Evolutionary conservation across 2,329 filamentous ascomycete genomes (phyloP).

Genomic region (Trichoderma polysporum): DNA sequence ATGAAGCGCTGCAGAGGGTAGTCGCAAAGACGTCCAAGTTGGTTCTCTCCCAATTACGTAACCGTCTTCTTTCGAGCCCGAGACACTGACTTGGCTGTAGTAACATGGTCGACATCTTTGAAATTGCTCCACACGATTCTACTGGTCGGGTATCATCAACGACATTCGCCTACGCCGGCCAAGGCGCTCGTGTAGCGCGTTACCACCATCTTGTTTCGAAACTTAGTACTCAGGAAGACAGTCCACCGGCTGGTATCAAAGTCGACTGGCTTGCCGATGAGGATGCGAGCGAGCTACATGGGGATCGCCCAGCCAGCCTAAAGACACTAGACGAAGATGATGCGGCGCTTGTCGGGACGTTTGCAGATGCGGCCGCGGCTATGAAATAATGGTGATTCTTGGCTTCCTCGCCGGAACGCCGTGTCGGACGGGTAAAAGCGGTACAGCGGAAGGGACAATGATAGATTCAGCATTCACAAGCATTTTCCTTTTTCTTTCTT

Average conservation of each 20-base stretch:
- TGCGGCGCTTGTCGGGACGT: constrained; percentile 56
- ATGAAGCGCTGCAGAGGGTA: constrained; percentile 62
- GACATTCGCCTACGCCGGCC: constrained; percentile 51
- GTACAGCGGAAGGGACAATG: background rate
- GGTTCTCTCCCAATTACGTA: constrained; percentile 25
- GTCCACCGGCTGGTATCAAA: constrained; percentile 43
- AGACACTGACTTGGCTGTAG: constrained; percentile 38
- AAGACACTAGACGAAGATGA: constrained; percentile 37
- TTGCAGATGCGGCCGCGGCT: constrained; percentile 58
- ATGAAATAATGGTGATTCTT: constrained; percentile 38
- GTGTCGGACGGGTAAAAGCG: background rate
- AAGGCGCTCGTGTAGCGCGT: constrained; percentile 55
- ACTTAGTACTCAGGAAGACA: constrained; percentile 49
- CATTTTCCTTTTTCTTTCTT: background rate
- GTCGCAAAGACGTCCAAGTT: constrained; percentile 66
- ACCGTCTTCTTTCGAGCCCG: background rate
- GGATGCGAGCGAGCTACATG: constrained; percentile 47
- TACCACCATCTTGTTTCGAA: constrained; percentile 64
- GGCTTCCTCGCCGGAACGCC: background rate
- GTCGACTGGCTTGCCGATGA: constrained; percentile 58
- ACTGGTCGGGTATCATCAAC: constrained; percentile 36
- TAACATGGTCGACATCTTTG: constrained; percentile 68
- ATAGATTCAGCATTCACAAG: constrained; percentile 12
- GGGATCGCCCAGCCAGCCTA: constrained; percentile 36
- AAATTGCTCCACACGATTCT: constrained; percentile 56